Evolutionary conservation across 257 asterid species (phyloP), one percentile per base, ranked within the genome.

Genomic region (Knoxia roxburghii): DNA sequence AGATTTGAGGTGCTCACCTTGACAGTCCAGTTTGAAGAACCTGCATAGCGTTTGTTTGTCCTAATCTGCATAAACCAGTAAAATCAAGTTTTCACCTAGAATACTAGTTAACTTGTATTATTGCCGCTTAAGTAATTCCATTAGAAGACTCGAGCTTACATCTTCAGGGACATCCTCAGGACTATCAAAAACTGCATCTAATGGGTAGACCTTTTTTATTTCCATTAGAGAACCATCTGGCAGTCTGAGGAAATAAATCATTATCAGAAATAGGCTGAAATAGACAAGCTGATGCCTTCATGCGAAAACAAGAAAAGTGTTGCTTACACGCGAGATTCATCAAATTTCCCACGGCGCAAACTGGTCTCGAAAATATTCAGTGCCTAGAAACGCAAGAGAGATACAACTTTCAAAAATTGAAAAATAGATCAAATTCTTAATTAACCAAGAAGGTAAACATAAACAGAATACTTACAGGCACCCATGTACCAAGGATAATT

Each of bases 191-290:
- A 94, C 87, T 54, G 96, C 99, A 86, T 94, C 99, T 77, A 94
- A 40, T 27, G 99, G 98, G 80, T 94, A 94, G 40, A 94, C 88
- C 79, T 90, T 88, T 7, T 85, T 75, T 39, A 94, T 90, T 84
- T 94, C 91, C 99, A 94, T 90, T 82, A 90, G 74, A 21, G 98
- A 88, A 75, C 99, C 99, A 80, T 94, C 98, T 13, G 98, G 99
- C 80, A 90, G 73, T 80, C 99, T 94, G 71, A 15, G 61, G 69
- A 37, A 46, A 39, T 63, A 63, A 76, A 75, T 69, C 39, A 57
- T 13, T 2, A 48, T 48, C 10, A 65, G 64, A 60, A 53, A 76
- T 55, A 57, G 39, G 54, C 14, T 59, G 45, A 71, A 7, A 33
- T 65, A 53, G 74, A 64, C 1, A 68, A 32, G 45, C n/a, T 17